Base-by-base conservation (phyloP, 2,329 filamentous ascomycete species). In the Macrophomina phaseolina region DNA sequence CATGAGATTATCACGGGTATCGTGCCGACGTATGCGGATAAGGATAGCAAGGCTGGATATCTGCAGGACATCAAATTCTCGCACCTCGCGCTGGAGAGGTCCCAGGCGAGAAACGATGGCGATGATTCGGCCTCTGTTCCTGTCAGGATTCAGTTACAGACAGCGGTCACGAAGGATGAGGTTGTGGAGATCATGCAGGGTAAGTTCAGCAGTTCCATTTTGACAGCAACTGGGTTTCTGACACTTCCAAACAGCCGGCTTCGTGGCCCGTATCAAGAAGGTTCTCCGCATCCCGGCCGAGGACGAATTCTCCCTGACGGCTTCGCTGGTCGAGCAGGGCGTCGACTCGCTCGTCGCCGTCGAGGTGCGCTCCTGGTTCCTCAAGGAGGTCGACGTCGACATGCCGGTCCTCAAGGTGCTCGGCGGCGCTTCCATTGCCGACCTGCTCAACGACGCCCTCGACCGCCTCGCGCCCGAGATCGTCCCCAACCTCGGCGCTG, bases 351-450 rank as follows among this genome's bases (percentile, higher is more conserved):
- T 81, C 1, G 64, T 79, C 12, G 77, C 79, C 0, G 79, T 81
- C 1, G 77, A 80, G 28, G 61, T 81, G 2, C 80, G 83, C 0
- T 73, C 79, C 2, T 87, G 84, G 84, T 82, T 85, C 67, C 46
- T 80, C n/a, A 82, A 83, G 64, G 74, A 81, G 45, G 53, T 85
- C 0, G 68, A 80, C 0, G 72, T 80, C 0, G 80, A 85, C 53
- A 76, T 86, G 0, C 80, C 82, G 0, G 78, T 85, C 1, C 73
- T 85, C 3, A 82, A 82, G 66, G 76, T 86, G 45, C 69, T 84
- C 4, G 74, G 79, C 8, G 80, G 78, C 7, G 64, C 34, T 2
- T 66, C 70, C 14, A 30, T 66, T 16, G 48, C 46, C 16, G 60
- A 18, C 5, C 28, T 63, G 23, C 23, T 23, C 23, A 23, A 23